Conservation (phyloP, 495 filamentous ascomycete genomes). For the Cryomyces minteri region DNA sequence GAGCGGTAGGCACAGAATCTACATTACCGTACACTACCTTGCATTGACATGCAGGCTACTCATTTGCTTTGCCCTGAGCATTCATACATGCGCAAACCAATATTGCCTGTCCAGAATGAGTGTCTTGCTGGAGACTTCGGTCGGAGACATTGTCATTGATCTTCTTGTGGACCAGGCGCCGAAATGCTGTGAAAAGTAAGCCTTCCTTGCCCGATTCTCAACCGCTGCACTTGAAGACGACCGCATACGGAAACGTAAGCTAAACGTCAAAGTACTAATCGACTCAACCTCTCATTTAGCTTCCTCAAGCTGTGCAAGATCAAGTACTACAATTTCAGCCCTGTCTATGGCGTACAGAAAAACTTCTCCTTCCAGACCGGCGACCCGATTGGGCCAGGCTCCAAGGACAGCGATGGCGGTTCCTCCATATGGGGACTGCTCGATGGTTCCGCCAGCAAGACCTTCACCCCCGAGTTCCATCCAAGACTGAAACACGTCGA, state of each 20-base stretch:
- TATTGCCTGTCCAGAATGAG: slow-evolving; percentile 30
- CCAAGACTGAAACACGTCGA: slow-evolving; percentile 73
- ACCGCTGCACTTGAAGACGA: background rate
- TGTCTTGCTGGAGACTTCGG: slow-evolving; percentile 76
- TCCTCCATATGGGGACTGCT: slow-evolving; percentile 80
- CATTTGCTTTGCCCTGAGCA: too few species aligned
- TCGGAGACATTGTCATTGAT: slow-evolving; percentile 87
- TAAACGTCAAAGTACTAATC: slow-evolving; percentile 31
- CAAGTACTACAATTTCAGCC: slow-evolving; percentile 96
- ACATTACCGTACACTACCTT: too few species aligned
- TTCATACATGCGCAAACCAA: too few species aligned
- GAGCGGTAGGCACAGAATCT: too few species aligned
- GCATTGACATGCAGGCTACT: too few species aligned
- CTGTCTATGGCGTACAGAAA: slow-evolving; percentile 72
- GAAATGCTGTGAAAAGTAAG: slow-evolving; percentile 81
- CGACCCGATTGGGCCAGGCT: slow-evolving; percentile 74
- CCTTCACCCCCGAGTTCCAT: slow-evolving; percentile 68
- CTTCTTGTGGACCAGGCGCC: slow-evolving; percentile 73
- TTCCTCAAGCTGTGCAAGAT: slow-evolving; percentile 95
- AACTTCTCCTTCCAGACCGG: slow-evolving; percentile 91
- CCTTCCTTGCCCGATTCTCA: slow-evolving; percentile 6
- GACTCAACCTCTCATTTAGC: slow-evolving; percentile 30
- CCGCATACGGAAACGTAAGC: slow-evolving; percentile 9
- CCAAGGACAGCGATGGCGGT: slow-evolving; percentile 71
- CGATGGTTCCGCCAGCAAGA: slow-evolving; percentile 44